phyloP scores from a whole-genome alignment of 306 rosid species.

The Citrullus colocynthis region DNA sequence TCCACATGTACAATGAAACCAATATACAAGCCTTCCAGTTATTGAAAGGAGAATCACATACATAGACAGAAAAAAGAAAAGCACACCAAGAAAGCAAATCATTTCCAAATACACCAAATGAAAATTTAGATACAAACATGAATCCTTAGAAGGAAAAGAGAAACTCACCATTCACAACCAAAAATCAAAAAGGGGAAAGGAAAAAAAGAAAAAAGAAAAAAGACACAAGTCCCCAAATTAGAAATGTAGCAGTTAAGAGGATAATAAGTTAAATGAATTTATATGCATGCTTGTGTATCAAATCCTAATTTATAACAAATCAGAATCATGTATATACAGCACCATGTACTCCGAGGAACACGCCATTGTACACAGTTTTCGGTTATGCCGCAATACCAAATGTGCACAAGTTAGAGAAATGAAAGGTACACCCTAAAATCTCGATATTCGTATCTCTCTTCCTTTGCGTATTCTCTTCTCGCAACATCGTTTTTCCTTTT shows the following conservation, averaged over 20 bases:
- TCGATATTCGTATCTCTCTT: not conserved
- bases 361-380: not conserved
- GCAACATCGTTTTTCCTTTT: not conserved
- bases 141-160: not conserved
- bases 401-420: not conserved
- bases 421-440: not conserved
- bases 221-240: not conserved
- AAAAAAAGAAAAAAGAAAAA: not conserved
- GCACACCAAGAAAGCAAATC: too few relatives aligned
- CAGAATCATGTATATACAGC: constrained; percentile 1
- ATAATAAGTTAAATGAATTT: not conserved
- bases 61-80: too few relatives aligned
- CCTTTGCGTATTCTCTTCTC: not conserved
- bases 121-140: not conserved
- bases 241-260: not conserved
- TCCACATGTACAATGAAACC: not conserved
- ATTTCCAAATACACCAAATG: not conserved
- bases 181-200: too few relatives aligned
- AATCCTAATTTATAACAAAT: not conserved
- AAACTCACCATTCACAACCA: too few relatives aligned
- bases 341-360: not conserved
- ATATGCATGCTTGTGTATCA: not conserved
- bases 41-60: not conserved
- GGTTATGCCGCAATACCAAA: not conserved
- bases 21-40: not conserved